A percentile compares a stretch with the other conserved stretches of the same genome.
Conservation (phyloP, 2,329 filamentous ascomycete species). For the Myriangium duriaei region DNA sequence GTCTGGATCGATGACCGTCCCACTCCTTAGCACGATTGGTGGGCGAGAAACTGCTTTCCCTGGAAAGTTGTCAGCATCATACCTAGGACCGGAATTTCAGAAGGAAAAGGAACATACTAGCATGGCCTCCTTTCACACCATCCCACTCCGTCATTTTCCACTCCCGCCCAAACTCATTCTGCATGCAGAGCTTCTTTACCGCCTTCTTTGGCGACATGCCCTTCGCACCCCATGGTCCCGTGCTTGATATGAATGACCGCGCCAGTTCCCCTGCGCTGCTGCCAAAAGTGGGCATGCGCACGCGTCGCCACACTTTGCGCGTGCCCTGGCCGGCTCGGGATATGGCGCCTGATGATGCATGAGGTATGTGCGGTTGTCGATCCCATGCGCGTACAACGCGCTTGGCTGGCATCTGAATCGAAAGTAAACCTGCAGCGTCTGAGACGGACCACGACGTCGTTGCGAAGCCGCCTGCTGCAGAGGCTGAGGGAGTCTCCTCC, state of each 20-base stretch:
- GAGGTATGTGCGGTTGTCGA: slow-evolving; percentile 31
- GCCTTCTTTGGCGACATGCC: slow-evolving; percentile 26
- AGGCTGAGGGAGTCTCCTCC: too few relatives aligned
- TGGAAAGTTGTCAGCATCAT: slow-evolving; percentile 7
- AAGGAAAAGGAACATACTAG: slow-evolving; percentile 3
- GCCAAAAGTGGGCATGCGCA: slow-evolving; percentile 3
- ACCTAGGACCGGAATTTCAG: neutral
- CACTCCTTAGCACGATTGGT: slow-evolving; percentile 7
- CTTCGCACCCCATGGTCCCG: neutral
- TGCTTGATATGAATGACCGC: neutral
- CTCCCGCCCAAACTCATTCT: slow-evolving; percentile 8
- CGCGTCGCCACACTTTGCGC: slow-evolving; percentile 37
- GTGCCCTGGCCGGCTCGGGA: slow-evolving; percentile 25
- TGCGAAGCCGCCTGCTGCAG: neutral
- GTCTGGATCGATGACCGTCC: slow-evolving; percentile 6
- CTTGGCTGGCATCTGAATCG: slow-evolving; percentile 28
- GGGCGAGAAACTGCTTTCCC: slow-evolving; percentile 5
- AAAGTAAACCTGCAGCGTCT: slow-evolving; percentile 30
- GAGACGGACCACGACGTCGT: slow-evolving; percentile 26
- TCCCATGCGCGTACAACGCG: slow-evolving; percentile 38
- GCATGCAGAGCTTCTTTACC: slow-evolving; percentile 34
- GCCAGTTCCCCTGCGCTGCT: neutral
- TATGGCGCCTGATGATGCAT: too few relatives aligned
- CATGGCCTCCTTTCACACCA: slow-evolving; percentile 1
- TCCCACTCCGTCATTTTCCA: slow-evolving; percentile 9